Percentiles rank a stretch among this genome's conserved stretches.
Evolutionary conservation across 306 rosid genomes (phyloP).

Genomic region (Begonia peltatifolia): DNA sequence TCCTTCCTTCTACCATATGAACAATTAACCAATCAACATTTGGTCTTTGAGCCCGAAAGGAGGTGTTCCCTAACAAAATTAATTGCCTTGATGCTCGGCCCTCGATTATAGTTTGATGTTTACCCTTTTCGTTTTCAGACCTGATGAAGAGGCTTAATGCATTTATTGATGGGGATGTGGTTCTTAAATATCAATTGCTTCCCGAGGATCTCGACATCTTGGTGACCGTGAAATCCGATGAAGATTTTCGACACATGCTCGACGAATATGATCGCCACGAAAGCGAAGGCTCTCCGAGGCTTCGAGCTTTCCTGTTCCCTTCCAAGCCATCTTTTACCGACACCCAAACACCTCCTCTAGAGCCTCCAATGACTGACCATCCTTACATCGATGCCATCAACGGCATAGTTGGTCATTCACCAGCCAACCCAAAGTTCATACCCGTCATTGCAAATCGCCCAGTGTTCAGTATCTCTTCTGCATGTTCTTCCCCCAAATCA

Average conservation of each 20-base stretch:
- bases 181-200: conserved; percentile 53
- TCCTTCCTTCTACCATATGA: neutral
- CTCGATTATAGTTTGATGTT: too few relatives aligned
- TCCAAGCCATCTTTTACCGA: conserved; percentile 25
- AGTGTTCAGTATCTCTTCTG: conserved; percentile 17
- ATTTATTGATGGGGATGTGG: conserved; percentile 40
- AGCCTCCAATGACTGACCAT: conserved; percentile 41
- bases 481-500: conserved; percentile 60
- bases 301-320: conserved; percentile 53
- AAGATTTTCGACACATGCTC: conserved; percentile 67
- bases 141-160: conserved; percentile 41
- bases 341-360: conserved; percentile 7
- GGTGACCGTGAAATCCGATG: conserved; percentile 47
- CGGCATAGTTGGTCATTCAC: conserved; percentile 24
- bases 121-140: conserved; percentile 18
- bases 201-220: conserved; percentile 56
- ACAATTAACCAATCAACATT: neutral
- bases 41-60: neutral
- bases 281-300: conserved; percentile 27
- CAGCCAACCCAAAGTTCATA: conserved; percentile 4
- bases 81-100: neutral
- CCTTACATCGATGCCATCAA: conserved; percentile 68
- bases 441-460: conserved; percentile 7
- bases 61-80: too few relatives aligned
- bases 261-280: conserved; percentile 47